phyloP scores from a whole-genome alignment of 176 grass and related monocot genomes.

The Bonia amplexicaulis region DNA sequence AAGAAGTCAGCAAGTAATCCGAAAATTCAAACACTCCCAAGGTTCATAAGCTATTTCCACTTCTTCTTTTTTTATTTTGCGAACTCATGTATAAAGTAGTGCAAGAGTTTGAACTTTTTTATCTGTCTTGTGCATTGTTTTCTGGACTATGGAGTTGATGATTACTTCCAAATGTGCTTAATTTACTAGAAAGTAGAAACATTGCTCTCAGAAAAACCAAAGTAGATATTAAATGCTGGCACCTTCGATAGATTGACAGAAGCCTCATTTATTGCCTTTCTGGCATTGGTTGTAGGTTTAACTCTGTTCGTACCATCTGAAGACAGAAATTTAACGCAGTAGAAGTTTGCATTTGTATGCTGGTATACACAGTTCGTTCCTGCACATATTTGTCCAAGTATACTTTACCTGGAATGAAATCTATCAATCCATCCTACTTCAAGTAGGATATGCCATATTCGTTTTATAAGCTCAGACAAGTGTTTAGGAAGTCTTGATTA shows the following conservation, averaged over 20 bases:
- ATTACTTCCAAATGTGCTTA: neutral
- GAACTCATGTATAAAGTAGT: neutral
- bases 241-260: neutral
- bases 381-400: neutral
- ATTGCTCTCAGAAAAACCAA: neutral
- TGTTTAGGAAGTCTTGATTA: neutral
- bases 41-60: constrained; percentile 28
- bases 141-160: neutral
- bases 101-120: neutral
- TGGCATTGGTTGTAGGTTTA: neutral
- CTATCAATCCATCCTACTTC: neutral
- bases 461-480: neutral
- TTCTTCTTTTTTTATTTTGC: neutral
- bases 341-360: neutral
- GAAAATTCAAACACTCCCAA: constrained; percentile 75
- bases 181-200: neutral
- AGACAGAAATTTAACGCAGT: neutral
- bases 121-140: neutral
- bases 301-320: neutral
- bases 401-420: constrained; percentile 17
- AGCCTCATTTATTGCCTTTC: neutral
- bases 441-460: neutral
- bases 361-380: neutral
- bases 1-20: constrained; percentile 49
- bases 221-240: neutral